phyloP scores from a whole-genome alignment of 2,329 filamentous ascomycete species.

The Hymenoscyphus scutula region DNA sequence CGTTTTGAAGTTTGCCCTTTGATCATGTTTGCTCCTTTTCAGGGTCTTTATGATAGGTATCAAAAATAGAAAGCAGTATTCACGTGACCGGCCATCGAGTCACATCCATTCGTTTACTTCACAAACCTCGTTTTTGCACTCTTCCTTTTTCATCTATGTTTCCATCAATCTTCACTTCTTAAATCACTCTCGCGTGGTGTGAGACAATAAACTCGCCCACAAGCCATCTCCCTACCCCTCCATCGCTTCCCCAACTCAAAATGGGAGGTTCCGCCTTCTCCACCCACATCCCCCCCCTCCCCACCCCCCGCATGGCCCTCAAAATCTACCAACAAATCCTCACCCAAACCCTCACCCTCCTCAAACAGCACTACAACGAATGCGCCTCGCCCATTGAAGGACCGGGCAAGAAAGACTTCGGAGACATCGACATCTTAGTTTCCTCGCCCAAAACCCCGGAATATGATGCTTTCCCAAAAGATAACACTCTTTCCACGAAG shows the following conservation, averaged over 20 bases:
- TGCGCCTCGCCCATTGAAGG: constrained; percentile 65
- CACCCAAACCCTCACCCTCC: constrained; percentile 43
- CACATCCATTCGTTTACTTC: not conserved
- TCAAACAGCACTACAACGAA: constrained; percentile 51
- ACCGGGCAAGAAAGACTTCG: constrained; percentile 64
- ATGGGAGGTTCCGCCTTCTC: constrained; percentile 69
- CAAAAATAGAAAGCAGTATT: not conserved
- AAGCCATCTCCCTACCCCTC: not conserved
- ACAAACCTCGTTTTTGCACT: not conserved
- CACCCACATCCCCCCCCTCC: constrained; percentile 44
- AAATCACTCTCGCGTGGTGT: not conserved
- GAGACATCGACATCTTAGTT: constrained; percentile 73
- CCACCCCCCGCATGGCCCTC: constrained; percentile 64
- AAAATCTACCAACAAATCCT: constrained; percentile 55
- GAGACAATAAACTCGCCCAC: not conserved
- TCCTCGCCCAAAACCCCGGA: constrained; percentile 33
- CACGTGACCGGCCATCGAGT: not conserved
- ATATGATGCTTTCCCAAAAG: constrained; percentile 11
- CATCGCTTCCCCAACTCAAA: not conserved
- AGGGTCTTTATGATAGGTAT: not conserved
- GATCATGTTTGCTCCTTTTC: not conserved
- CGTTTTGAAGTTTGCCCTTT: not conserved
- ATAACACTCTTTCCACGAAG: no score
- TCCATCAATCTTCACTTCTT: not conserved
- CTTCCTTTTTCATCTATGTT: not conserved